Evolutionary conservation across 2,329 filamentous ascomycete genomes (phyloP), one percentile per base, ranked within the genome.

Genomic region (Pyricularia pennisetigena): DNA sequence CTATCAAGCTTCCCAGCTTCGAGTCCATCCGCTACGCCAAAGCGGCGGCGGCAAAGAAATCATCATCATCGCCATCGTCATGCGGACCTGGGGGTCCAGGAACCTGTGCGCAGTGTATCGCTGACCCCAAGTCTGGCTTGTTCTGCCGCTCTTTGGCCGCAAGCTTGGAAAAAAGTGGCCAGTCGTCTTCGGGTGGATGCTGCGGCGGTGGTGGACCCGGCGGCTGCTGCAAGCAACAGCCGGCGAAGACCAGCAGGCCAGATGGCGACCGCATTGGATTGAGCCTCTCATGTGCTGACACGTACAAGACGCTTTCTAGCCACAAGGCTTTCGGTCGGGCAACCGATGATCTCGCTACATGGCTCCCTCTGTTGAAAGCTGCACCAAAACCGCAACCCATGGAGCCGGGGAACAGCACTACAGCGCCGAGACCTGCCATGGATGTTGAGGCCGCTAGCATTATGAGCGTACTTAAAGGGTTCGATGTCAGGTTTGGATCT

Each of bases 371-470:
- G 76, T 84, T 94, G 20, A 86, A 87, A 74, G 88, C 89, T 23
- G 83, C 84, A 0, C 83, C 83, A 2, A 76, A 78, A 64, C 70
- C 73, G 70, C 70, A 73, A 73, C 74, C 65, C 74, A 79, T 57
- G 70, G 79, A 68, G 73, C 76, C 54, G 70, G 75, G 69, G n/a
- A 28, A 73, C 72, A 32, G 73, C 68, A 28, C 67, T 64, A 74
- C 76, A 68, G 76, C 76, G 68, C 78, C 79, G 70, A 81, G 81
- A 68, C 83, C 84, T 61, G 88, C 90, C 0, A 88, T 93, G 73
- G 91, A 94, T 76, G 90, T 94, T 20, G 91, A 94, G 78, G 90
- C 91, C 7, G 91, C 91, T 0, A 93, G 90, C 76, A 92, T 94
- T 68, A 93, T 94, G 91, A 90, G 89, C 61, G 91, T 93, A n/a